Evolutionary conservation across 495 filamentous ascomycete species (phyloP).

Genomic region (Penicillium lagena): DNA sequence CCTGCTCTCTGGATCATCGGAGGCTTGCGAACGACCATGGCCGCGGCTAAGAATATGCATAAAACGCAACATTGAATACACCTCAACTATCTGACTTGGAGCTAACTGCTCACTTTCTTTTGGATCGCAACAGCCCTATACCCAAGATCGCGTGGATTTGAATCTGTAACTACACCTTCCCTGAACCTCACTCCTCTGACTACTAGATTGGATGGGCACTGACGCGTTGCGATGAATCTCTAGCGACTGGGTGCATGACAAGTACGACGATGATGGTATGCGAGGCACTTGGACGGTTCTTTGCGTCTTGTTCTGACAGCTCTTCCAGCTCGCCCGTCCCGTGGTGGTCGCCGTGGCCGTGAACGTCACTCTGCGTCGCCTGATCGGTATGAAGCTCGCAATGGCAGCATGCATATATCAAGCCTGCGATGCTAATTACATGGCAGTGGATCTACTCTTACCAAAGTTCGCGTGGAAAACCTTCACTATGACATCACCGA

Average conservation of each 20-base stretch:
- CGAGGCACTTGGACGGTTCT: slow-evolving; percentile 16
- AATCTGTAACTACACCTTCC: slow-evolving; percentile 39
- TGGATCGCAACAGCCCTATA: slow-evolving; percentile 48
- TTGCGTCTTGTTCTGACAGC: slow-evolving; percentile 10
- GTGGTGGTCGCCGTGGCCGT: slow-evolving; percentile 31
- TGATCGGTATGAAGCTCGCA: slow-evolving; percentile 37
- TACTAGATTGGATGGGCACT: background rate
- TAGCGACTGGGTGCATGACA: slow-evolving; percentile 91
- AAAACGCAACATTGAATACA: slow-evolving; percentile 34
- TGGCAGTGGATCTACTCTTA: slow-evolving; percentile 40
- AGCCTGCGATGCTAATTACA: slow-evolving; percentile 7
- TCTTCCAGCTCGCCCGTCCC: slow-evolving; percentile 32
- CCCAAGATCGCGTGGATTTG: slow-evolving; percentile 47
- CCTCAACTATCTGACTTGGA: slow-evolving; percentile 37
- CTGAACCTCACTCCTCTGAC: background rate
- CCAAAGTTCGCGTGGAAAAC: slow-evolving; percentile 82
- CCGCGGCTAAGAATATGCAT: slow-evolving; percentile 29
- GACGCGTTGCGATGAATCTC: slow-evolving; percentile 10
- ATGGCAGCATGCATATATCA: background rate
- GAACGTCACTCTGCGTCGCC: slow-evolving; percentile 41
- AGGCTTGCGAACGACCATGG: slow-evolving; percentile 23
- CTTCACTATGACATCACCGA: slow-evolving; percentile 90
- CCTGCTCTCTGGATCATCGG: slow-evolving; percentile 21
- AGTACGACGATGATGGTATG: slow-evolving; percentile 61
- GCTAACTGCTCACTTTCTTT: slow-evolving; percentile 46